phyloP scores from a whole-genome alignment of 805 yeast species.

The Kuraishia borneana region DNA sequence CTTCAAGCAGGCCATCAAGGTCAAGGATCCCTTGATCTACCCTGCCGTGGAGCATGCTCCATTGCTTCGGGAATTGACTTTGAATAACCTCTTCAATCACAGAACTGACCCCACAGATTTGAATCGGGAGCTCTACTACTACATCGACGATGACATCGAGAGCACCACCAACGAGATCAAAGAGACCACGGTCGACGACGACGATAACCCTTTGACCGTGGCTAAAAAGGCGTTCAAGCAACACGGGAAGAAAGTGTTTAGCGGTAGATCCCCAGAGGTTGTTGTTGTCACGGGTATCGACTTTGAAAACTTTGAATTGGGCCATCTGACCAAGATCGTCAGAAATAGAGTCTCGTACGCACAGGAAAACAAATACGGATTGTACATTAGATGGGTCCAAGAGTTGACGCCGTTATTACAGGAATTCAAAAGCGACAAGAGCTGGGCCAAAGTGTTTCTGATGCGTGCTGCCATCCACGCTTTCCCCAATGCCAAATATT shows the following conservation, averaged over 20 bases:
- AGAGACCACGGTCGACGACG: slow-evolving; percentile 26
- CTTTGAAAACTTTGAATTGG: slow-evolving; percentile 50
- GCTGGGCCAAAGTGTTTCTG: slow-evolving; percentile 55
- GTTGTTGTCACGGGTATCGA: slow-evolving; percentile 75
- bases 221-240: slow-evolving; percentile 51
- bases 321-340: slow-evolving; percentile 54
- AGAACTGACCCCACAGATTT: slow-evolving; percentile 29
- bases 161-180: slow-evolving; percentile 29
- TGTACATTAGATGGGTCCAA: slow-evolving; percentile 76
- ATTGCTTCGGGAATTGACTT: slow-evolving; percentile 42
- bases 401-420: slow-evolving; percentile 63
- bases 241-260: slow-evolving; percentile 50
- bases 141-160: slow-evolving; percentile 34
- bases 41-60: slow-evolving; percentile 73
- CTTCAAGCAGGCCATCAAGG: slow-evolving; percentile 31
- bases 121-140: slow-evolving; percentile 24
- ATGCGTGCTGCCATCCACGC: slow-evolving; percentile 88
- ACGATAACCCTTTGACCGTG: slow-evolving; percentile 29
- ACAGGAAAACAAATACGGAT: slow-evolving; percentile 66
- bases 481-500: slow-evolving; percentile 82
- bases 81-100: slow-evolving; percentile 37
- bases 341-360: slow-evolving; percentile 89
- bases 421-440: slow-evolving; percentile 29
- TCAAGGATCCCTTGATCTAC: slow-evolving; percentile 44
- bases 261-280: slow-evolving; percentile 43